Evolutionary conservation across 306 rosid species (phyloP).

Genomic region (Sindora glabra): DNA sequence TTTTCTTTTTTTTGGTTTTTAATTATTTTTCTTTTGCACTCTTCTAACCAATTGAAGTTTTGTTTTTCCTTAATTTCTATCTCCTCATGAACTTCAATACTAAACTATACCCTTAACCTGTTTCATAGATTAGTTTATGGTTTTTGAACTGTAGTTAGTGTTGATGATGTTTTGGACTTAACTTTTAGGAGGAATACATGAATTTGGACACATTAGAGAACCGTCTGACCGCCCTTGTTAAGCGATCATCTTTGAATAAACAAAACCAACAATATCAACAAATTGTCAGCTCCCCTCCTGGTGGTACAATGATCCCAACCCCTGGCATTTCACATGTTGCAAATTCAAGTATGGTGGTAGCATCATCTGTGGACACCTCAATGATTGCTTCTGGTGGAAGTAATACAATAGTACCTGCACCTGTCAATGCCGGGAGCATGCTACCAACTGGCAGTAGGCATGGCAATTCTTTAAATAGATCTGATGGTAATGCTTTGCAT

Average conservation of each 20-base stretch:
- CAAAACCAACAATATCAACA: constrained; percentile 62
- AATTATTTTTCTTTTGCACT: not conserved
- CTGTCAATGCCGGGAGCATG: constrained; percentile 60
- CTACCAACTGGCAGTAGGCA: constrained; percentile 52
- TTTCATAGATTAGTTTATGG: not conserved
- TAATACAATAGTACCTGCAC: constrained; percentile 37
- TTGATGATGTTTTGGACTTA: constrained; percentile 20
- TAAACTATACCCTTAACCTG: not conserved
- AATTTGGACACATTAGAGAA: constrained; percentile 66
- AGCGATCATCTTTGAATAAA: constrained; percentile 30
- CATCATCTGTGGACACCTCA: constrained; percentile 60
- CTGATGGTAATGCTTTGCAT: constrained; percentile 49
- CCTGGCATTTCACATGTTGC: constrained; percentile 79
- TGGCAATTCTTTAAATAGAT: constrained; percentile 51
- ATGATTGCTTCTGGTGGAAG: constrained; percentile 45
- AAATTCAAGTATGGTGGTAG: constrained; percentile 58
- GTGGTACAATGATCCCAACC: constrained; percentile 89
- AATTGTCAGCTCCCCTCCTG: constrained; percentile 54
- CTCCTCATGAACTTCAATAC: not conserved
- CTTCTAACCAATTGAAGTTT: not conserved
- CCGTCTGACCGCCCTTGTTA: constrained; percentile 48
- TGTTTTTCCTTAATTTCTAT: not conserved
- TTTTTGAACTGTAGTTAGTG: not conserved
- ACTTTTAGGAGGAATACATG: constrained; percentile 75
- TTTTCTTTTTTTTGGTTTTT: constrained; percentile 2